Evolutionary conservation across 768 basidiomycete species (phyloP).

Genomic region (Pisolithus microcarpus): DNA sequence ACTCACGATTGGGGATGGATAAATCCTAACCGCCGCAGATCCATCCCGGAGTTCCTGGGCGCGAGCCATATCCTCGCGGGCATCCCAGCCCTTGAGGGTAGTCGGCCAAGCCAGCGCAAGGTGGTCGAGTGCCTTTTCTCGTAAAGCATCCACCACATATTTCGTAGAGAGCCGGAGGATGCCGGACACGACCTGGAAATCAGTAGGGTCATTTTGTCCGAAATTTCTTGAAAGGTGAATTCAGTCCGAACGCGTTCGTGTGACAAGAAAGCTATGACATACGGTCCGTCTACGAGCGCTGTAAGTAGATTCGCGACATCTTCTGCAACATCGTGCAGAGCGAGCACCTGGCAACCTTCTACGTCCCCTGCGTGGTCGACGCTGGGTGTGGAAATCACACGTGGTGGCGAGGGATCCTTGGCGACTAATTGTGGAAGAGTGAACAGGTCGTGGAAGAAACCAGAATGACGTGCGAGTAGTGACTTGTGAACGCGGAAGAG

Average conservation of each 20-base stretch:
- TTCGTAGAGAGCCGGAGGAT: conserved; percentile 69
- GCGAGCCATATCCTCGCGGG: conserved; percentile 56
- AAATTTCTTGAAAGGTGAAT: conserved; percentile 43
- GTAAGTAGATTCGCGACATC: conserved; percentile 63
- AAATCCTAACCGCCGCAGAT: conserved; percentile 34
- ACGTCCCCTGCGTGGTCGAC: conserved; percentile 18
- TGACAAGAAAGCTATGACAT: conserved; percentile 27
- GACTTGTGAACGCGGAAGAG: conserved; percentile 74
- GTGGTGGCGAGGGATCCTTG: conserved; percentile 8
- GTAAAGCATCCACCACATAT: conserved; percentile 66
- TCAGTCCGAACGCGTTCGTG: conserved; percentile 2
- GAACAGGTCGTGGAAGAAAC: conserved; percentile 67
- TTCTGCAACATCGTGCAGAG: conserved; percentile 58
- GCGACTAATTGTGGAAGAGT: conserved; percentile 52
- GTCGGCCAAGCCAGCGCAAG: conserved; percentile 63
- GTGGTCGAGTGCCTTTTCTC: conserved; percentile 57
- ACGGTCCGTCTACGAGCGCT: conserved; percentile 76
- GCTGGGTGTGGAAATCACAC: conserved; percentile 1
- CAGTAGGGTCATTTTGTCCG: conserved; percentile 58
- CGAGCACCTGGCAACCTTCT: conserved; percentile 50
- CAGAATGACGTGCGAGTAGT: conserved; percentile 59
- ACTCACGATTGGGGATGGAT: conserved; percentile 66
- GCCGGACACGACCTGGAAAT: conserved; percentile 65
- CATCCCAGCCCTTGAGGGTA: conserved; percentile 64
- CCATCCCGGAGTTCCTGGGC: conserved; percentile 38